phyloP scores from a whole-genome alignment of 2,329 filamentous ascomycete genomes.

The Aspergillus latus region DNA sequence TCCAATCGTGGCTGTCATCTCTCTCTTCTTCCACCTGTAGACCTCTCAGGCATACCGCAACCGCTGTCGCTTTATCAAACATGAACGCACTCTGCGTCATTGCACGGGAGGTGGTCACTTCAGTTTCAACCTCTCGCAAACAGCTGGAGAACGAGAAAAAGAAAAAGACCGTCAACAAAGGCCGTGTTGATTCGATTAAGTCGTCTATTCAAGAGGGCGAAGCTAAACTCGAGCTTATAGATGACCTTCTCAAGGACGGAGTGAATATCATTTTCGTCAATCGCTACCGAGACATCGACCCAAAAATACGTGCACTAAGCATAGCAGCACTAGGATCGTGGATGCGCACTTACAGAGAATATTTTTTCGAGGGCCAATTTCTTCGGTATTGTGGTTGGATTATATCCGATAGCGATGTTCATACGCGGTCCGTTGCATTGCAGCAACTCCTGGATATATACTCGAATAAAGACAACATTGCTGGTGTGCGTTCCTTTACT shows the following conservation, averaged over 20 bases:
- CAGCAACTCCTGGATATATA: constrained; percentile 80
- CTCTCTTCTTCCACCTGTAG: constrained; percentile 87
- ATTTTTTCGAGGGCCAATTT: constrained; percentile 88
- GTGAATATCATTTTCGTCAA: constrained; percentile 94
- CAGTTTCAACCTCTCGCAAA: constrained; percentile 72
- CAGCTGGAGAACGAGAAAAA: constrained; percentile 78
- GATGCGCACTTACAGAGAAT: constrained; percentile 80
- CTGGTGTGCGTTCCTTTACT: constrained; percentile 80
- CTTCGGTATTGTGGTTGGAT: constrained; percentile 95
- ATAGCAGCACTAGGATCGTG: constrained; percentile 82
- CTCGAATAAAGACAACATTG: constrained; percentile 74
- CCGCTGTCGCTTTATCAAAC: constrained; percentile 77
- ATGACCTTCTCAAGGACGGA: constrained; percentile 74
- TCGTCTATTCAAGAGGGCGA: constrained; percentile 69
- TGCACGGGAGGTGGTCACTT: constrained; percentile 67
- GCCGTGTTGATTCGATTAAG: constrained; percentile 71
- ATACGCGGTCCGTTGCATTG: constrained; percentile 80
- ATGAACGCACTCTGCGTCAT: constrained; percentile 74
- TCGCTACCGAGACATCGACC: constrained; percentile 90
- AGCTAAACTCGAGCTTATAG: constrained; percentile 66
- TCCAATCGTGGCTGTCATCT: constrained; percentile 83
- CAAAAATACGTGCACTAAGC: constrained; percentile 84
- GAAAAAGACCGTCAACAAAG: constrained; percentile 71
- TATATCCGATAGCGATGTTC: constrained; percentile 73
- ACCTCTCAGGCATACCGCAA: constrained; percentile 92